A percentile compares a stretch with the other conserved stretches of the same genome.
phyloP scores from a whole-genome alignment of 805 yeast genomes.

The Candida mattraensis region DNA sequence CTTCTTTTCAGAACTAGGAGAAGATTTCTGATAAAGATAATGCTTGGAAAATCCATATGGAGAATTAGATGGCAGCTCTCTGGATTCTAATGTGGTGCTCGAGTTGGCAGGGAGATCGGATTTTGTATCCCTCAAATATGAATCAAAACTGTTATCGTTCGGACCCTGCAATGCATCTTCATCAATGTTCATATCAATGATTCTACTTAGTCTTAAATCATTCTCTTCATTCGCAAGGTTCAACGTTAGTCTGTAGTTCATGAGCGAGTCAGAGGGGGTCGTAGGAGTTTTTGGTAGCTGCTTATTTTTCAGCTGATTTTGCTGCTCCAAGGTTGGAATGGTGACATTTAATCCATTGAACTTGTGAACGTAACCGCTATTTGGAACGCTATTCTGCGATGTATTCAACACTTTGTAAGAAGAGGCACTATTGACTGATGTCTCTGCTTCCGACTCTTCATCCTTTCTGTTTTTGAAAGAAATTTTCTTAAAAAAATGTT shows the following conservation, averaged over 20 bases:
- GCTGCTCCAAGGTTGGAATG: constrained; percentile 9
- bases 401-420: constrained; percentile 12
- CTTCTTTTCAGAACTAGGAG: not conserved
- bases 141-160: constrained; percentile 5
- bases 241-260: constrained; percentile 29
- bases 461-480: constrained; percentile 18
- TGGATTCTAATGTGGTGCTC: constrained; percentile 6
- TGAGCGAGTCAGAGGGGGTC: constrained; percentile 25
- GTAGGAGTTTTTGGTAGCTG: constrained; percentile 25
- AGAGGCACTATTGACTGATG: constrained; percentile 4
- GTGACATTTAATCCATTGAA: constrained; percentile 15
- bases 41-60: too few species aligned
- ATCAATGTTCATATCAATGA: constrained; percentile 18
- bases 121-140: constrained; percentile 3
- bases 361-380: constrained; percentile 8
- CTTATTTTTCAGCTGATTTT: constrained; percentile 9
- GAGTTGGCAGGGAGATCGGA: constrained; percentile 6
- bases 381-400: constrained; percentile 5
- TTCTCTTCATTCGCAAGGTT: constrained; percentile 24
- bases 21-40: too few species aligned
- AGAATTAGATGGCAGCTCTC: constrained; percentile 1
- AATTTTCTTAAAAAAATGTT: constrained; percentile 22
- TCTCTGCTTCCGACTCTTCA: constrained; percentile 3
- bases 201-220: constrained; percentile 20
- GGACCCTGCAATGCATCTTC: constrained; percentile 2